These are phyloP conservation scores for Boletus rufocinnamomeus DNA, from an alignment of 768 basidiomycete species.

Conservation along the genomic window DNA sequence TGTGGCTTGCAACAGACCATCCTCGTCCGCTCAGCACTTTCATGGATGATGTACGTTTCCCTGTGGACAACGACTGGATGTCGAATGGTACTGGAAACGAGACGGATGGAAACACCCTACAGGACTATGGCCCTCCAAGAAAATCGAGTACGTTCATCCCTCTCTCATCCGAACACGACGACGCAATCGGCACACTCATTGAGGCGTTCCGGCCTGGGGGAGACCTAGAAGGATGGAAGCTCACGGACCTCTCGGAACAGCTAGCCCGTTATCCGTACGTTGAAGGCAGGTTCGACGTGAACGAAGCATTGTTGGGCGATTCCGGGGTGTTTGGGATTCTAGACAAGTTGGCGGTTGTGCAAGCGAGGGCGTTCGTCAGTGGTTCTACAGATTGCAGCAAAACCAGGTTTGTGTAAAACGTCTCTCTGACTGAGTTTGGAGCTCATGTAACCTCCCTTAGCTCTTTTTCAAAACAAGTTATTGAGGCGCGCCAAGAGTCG, in stretches of 20 bases:
- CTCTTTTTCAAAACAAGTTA: slow-evolving; percentile 56
- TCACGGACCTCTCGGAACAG: slow-evolving; percentile 48
- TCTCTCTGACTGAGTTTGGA: neutral
- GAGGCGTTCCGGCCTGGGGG: slow-evolving; percentile 46
- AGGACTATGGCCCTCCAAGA: slow-evolving; percentile 16
- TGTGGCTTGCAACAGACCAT: slow-evolving; percentile 63
- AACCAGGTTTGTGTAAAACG: slow-evolving; percentile 40
- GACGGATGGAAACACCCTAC: neutral
- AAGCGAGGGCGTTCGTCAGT: slow-evolving; percentile 53
- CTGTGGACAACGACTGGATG: slow-evolving; percentile 15
- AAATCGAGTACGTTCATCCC: slow-evolving; percentile 50
- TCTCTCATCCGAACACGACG: slow-evolving; percentile 44
- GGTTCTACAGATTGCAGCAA: slow-evolving; percentile 49
- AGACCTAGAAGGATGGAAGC: slow-evolving; percentile 40
- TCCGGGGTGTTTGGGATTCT: slow-evolving; percentile 54
- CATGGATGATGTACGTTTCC: slow-evolving; percentile 6
- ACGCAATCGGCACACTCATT: slow-evolving; percentile 46
- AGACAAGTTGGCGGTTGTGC: too few species aligned
- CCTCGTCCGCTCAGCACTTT: slow-evolving; percentile 28
- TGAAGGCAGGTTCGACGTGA: slow-evolving; percentile 21
- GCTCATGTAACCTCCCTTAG: slow-evolving; percentile 23
- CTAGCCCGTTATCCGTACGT: slow-evolving; percentile 27
- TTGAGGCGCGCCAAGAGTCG: slow-evolving; percentile 41
- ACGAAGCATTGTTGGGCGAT: slow-evolving; percentile 44
- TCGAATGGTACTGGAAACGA: neutral